Base-by-base conservation (phyloP, 805 yeast species). In the Huiozyma naganishii region DNA sequence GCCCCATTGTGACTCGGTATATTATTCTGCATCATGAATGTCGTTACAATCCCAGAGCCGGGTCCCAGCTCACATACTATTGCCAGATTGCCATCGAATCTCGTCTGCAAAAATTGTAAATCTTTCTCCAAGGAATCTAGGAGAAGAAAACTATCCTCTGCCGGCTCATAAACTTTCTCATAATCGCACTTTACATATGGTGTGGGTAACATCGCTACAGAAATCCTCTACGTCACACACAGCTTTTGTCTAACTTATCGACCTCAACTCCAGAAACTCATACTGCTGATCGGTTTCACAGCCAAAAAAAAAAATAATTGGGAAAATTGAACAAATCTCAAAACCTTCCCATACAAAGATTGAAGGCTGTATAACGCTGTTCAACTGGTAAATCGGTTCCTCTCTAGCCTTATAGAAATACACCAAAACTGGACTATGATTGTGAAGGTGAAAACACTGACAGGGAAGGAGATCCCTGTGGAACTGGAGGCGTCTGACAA, bases 131-230 rank as follows among this genome's bases (percentile, higher is more conserved):
- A 68, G 11, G 82, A 70, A 59, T 92, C 98, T 37, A 92, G 63
- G 7, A 92, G 67, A 7, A 90, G 74, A 57, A 82, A 92, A 6
- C 95, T 77, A 66, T 92, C 98, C 54, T 92, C 98, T 0, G 95
- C 76, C 0, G 98, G 97, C 57, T 92, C 98, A 59, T 92, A 92
- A 4, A 90, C 95, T 52, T 72, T 72, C n/a, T 74, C 79, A 48
- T 71, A 75, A 54, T 83, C 82, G 13, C 80, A 72, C 13, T 69
- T 61, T 1, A 83, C 67, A 6, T 62, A 60, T 1, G 97, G 97
- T 0, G 97, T 89, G 5, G 92, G 80, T 4, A 85, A 69, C 96
- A 88, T 88, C 5, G 4, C 23, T 17, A 17, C 35, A 17, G 41
- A 12, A 11, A 28, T 10, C 12, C 23, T 4, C 23, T 17, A 17